Evolutionary conservation across 192 early-diverging fungal species (phyloP).

Genomic region (Backusella parvicylindrica): DNA sequence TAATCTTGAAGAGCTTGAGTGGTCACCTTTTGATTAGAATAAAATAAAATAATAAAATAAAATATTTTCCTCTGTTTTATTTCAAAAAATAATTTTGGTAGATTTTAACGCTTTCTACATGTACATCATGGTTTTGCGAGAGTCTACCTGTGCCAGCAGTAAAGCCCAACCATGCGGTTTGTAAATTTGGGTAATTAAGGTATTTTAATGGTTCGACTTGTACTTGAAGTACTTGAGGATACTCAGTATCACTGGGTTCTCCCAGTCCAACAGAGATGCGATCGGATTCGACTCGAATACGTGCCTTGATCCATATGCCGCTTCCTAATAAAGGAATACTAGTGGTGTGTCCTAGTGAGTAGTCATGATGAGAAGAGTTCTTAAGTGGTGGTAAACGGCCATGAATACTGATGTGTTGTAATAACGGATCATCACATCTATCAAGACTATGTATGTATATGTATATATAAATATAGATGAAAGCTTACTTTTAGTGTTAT

Average conservation of each 20-base stretch:
- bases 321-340: constrained; percentile 21
- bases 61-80: too few relatives aligned
- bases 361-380: constrained; percentile 27
- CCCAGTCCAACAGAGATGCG: constrained; percentile 2
- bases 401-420: constrained; percentile 36
- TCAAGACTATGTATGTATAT: constrained; percentile 18
- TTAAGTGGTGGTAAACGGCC: constrained; percentile 16
- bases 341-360: constrained; percentile 30
- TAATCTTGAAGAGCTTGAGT: background rate
- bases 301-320: constrained; percentile 21
- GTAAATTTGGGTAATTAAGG: background rate
- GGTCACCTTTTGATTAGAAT: background rate
- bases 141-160: constrained; percentile 38
- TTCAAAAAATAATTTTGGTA: too few relatives aligned
- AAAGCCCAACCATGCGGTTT: constrained; percentile 31
- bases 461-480: too few relatives aligned
- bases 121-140: constrained; percentile 25
- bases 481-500: too few relatives aligned
- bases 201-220: background rate
- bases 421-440: constrained; percentile 31
- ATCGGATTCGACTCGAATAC: background rate
- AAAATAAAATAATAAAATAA: background rate
- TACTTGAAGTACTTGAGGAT: background rate
- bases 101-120: background rate
- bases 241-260: background rate